A percentile compares a stretch with the other conserved stretches of the same genome.
phyloP scores from a whole-genome alignment of 2,329 filamentous ascomycete genomes.

The Colletotrichum aenigma region DNA sequence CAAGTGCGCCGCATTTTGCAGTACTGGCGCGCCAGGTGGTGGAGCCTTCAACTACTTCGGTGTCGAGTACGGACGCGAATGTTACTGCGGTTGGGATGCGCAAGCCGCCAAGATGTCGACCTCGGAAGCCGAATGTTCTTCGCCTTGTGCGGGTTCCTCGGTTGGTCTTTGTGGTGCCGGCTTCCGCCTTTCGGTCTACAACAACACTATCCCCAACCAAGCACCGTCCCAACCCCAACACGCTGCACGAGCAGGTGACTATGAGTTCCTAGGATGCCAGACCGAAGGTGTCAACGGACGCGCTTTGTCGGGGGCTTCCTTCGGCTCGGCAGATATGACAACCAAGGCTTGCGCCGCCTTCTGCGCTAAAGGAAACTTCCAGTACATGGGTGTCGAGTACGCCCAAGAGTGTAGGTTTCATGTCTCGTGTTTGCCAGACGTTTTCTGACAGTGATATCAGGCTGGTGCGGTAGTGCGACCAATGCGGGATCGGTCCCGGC shows the following conservation, averaged over 20 bases:
- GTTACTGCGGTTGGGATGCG: slow-evolving; percentile 25
- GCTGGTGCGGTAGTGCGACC: slow-evolving; percentile 26
- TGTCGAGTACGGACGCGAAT: slow-evolving; percentile 26
- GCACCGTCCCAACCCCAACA: slow-evolving; percentile 20
- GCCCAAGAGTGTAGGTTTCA: slow-evolving; percentile 25
- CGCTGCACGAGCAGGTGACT: slow-evolving; percentile 17
- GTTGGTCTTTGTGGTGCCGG: slow-evolving; percentile 20
- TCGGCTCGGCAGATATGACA: slow-evolving; percentile 27
- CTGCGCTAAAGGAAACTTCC: slow-evolving; percentile 22
- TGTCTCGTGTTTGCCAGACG: slow-evolving; percentile 18
- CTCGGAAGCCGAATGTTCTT: slow-evolving; percentile 23
- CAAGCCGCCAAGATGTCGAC: slow-evolving; percentile 12
- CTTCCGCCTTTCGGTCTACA: slow-evolving; percentile 26
- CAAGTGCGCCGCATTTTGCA: slow-evolving; percentile 28
- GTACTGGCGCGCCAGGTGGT: slow-evolving; percentile 15
- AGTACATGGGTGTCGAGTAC: slow-evolving; percentile 30
- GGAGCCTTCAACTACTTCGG: slow-evolving; percentile 28
- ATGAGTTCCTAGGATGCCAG: slow-evolving; percentile 25
- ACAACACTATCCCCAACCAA: slow-evolving; percentile 19
- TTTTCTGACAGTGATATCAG: neutral
- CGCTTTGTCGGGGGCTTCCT: slow-evolving; percentile 17
- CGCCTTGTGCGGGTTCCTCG: slow-evolving; percentile 14
- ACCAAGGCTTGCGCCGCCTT: slow-evolving; percentile 27
- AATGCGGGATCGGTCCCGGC: slow-evolving; percentile 18
- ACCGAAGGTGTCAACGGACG: slow-evolving; percentile 23